Conservation (phyloP, 164 flowering plant genomes). For the Tinospora cordifolia region DNA sequence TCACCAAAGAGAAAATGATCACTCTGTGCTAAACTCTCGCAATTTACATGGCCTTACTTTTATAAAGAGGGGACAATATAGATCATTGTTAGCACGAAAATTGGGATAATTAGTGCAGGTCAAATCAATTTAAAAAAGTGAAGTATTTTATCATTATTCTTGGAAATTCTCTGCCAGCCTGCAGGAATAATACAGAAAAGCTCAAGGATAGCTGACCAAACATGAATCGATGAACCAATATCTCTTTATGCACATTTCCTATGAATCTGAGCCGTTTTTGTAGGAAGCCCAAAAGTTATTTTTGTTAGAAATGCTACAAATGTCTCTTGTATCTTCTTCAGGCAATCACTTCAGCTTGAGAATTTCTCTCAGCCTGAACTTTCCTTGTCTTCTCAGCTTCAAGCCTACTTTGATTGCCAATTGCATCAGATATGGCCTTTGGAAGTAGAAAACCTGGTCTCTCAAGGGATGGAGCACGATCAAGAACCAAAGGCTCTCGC, state of each 20-base stretch:
- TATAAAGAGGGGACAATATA: no score
- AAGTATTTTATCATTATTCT: no score
- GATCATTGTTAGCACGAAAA: no score
- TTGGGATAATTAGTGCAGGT: no score
- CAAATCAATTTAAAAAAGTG: no score
- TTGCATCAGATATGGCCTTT: constrained; percentile 73
- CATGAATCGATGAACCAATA: no score
- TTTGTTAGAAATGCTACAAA: background rate
- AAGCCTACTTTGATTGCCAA: constrained; percentile 51
- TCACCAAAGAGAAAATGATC: no score
- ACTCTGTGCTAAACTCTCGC: no score
- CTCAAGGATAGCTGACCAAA: no score
- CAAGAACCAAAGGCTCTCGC: constrained; percentile 88
- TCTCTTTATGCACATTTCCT: background rate
- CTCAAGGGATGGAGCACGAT: constrained; percentile 69
- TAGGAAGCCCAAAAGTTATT: background rate
- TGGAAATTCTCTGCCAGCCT: no score
- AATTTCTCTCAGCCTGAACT: constrained; percentile 27
- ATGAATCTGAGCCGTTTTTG: background rate
- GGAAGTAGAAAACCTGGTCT: constrained; percentile 88
- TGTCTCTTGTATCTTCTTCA: background rate
- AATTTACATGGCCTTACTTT: no score
- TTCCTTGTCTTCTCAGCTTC: constrained; percentile 43
- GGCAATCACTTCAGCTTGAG: constrained; percentile 23
- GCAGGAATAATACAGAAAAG: no score